These are phyloP conservation scores for Boletus rubroflammeus DNA, from an alignment of 768 basidiomycete genomes.

Conservation along the genomic window DNA sequence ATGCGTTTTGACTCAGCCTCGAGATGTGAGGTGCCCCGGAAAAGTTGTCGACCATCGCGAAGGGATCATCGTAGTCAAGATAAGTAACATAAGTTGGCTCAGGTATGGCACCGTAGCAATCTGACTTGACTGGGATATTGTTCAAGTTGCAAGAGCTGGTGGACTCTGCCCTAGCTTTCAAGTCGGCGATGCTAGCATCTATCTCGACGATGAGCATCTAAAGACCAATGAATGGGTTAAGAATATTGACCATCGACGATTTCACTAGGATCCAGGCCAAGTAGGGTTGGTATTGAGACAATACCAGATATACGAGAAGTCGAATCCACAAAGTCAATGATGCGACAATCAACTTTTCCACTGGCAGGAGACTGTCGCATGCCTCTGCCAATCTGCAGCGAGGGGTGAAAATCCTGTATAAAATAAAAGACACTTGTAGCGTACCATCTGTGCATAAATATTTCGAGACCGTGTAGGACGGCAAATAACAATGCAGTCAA, in stretches of 20 bases:
- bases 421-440: conserved; percentile 5
- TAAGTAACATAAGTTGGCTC: conserved; percentile 66
- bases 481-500: conserved; percentile 87
- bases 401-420: not conserved
- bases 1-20: conserved; percentile 56
- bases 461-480: conserved; percentile 88
- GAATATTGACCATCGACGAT: conserved; percentile 51
- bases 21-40: conserved; percentile 54
- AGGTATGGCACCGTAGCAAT: conserved; percentile 39
- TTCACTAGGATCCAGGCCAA: conserved; percentile 76
- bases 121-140: conserved; percentile 6
- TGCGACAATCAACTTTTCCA: conserved; percentile 78
- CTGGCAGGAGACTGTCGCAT: conserved; percentile 81
- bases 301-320: conserved; percentile 64
- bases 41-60: conserved; percentile 48
- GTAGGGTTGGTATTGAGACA: conserved; percentile 75
- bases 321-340: conserved; percentile 91
- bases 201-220: not conserved
- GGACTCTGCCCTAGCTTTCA: conserved; percentile 42
- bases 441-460: conserved; percentile 89
- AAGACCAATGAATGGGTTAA: not conserved
- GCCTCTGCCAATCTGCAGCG: conserved; percentile 81
- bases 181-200: conserved; percentile 52
- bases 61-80: conserved; percentile 73
- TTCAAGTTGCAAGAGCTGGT: not conserved